A percentile compares a stretch with the other conserved stretches of the same genome.
These are phyloP conservation scores for Rhizomucor pusillus DNA, from an alignment of 371 early-diverging fungal genomes.

Conservation along the genomic window DNA sequence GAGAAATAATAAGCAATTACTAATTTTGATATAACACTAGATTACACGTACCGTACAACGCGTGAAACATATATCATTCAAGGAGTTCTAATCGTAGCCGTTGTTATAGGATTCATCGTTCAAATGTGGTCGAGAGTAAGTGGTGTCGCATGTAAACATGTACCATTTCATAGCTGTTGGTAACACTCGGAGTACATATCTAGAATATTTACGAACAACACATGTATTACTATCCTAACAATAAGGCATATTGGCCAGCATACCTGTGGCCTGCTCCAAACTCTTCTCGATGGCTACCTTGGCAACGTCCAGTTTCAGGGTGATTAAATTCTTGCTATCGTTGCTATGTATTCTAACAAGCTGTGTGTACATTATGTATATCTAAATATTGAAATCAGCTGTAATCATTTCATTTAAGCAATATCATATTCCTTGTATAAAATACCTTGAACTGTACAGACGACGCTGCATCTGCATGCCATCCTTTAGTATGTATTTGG, in stretches of 20 bases:
- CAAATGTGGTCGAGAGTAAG: slow-evolving; percentile 12
- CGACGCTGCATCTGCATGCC: too few relatives aligned
- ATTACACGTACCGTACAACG: slow-evolving; percentile 11
- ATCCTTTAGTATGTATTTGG: too few relatives aligned
- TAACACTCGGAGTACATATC: not conserved
- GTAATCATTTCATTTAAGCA: too few relatives aligned
- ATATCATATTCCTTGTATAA: too few relatives aligned
- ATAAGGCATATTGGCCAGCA: not conserved
- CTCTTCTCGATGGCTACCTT: not conserved
- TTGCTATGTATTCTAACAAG: too few relatives aligned
- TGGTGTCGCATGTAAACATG: not conserved
- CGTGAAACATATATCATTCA: slow-evolving; percentile 32
- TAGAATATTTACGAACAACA: not conserved
- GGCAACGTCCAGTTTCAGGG: not conserved
- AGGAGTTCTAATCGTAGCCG: slow-evolving; percentile 19
- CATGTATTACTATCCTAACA: not conserved
- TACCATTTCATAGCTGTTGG: too few relatives aligned
- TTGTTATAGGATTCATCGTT: slow-evolving; percentile 13
- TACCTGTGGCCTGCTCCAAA: not conserved
- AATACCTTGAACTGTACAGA: too few relatives aligned
- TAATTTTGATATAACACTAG: slow-evolving; percentile 7
- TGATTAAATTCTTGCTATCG: too few relatives aligned
- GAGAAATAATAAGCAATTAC: not conserved
- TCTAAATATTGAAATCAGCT: too few relatives aligned
- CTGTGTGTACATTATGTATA: too few relatives aligned